These are phyloP conservation scores for Plasmodium fragile DNA, from an alignment of 169 alveolate species.

Conservation along the genomic window DNA sequence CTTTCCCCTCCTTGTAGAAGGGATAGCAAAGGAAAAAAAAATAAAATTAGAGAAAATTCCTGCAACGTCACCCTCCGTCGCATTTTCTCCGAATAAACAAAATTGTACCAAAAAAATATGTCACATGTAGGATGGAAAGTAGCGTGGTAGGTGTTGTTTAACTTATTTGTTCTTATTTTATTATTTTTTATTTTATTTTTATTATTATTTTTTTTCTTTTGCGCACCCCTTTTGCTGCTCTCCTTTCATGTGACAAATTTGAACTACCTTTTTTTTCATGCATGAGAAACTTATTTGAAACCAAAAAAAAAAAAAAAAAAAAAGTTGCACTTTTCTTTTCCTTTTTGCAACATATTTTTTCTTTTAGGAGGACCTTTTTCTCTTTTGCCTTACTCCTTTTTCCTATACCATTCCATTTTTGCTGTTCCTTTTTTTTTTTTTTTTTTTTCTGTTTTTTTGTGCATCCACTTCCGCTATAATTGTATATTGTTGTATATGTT, in stretches of 20 bases:
- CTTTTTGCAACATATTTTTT: background rate
- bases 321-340: background rate
- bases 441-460: background rate
- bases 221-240: background rate
- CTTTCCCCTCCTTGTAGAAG: background rate
- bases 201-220: background rate
- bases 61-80: background rate
- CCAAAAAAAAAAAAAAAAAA: background rate
- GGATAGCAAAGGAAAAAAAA: background rate
- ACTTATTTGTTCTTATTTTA: background rate
- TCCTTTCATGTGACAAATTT: background rate
- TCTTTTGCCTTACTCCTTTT: background rate
- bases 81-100: background rate
- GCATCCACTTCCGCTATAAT: background rate
- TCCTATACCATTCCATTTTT: background rate
- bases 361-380: background rate
- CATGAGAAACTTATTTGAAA: background rate
- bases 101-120: background rate
- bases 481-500: background rate
- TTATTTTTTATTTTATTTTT: too few relatives aligned
- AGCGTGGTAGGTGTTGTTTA: background rate
- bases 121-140: background rate
- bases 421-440: background rate
- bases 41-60: background rate
- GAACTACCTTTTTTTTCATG: background rate